Percentiles rank a stretch among this genome's conserved stretches.
These are phyloP conservation scores for Magnaporthiopsis poae DNA, from an alignment of 2,329 filamentous ascomycete species.

Conservation along the genomic window DNA sequence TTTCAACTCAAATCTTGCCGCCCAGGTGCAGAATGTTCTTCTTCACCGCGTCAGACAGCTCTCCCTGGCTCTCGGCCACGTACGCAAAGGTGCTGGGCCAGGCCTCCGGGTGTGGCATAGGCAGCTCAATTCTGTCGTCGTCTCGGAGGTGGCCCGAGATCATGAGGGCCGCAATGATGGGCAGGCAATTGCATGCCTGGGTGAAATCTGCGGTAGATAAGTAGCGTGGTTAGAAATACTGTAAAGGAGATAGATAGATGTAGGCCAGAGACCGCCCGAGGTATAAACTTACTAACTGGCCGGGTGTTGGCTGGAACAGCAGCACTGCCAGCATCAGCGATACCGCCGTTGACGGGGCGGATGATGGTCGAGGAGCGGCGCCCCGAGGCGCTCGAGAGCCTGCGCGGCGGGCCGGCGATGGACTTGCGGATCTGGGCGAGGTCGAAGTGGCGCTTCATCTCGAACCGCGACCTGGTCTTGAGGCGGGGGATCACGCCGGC, in stretches of 20 bases:
- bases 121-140: constrained; percentile 47
- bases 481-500: constrained; percentile 33
- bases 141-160: constrained; percentile 40
- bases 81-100: constrained; percentile 48
- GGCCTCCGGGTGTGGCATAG: constrained; percentile 44
- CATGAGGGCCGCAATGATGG: constrained; percentile 45
- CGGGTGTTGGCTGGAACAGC: constrained; percentile 1
- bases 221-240: neutral
- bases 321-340: neutral
- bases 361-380: neutral
- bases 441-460: constrained; percentile 41
- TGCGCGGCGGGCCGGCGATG: constrained; percentile 26
- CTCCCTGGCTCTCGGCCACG: constrained; percentile 37
- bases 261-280: no score
- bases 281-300: neutral
- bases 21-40: constrained; percentile 48
- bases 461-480: constrained; percentile 32
- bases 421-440: constrained; percentile 36
- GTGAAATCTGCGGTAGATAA: constrained; percentile 29
- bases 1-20: constrained; percentile 24
- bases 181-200: constrained; percentile 39
- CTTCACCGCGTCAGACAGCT: constrained; percentile 34
- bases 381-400: constrained; percentile 6
- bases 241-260: no score
- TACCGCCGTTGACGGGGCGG: neutral